Percentiles rank a stretch among this genome's conserved stretches.
Conservation (phyloP, 768 basidiomycete genomes). For the Termitomyces sp. region DNA sequence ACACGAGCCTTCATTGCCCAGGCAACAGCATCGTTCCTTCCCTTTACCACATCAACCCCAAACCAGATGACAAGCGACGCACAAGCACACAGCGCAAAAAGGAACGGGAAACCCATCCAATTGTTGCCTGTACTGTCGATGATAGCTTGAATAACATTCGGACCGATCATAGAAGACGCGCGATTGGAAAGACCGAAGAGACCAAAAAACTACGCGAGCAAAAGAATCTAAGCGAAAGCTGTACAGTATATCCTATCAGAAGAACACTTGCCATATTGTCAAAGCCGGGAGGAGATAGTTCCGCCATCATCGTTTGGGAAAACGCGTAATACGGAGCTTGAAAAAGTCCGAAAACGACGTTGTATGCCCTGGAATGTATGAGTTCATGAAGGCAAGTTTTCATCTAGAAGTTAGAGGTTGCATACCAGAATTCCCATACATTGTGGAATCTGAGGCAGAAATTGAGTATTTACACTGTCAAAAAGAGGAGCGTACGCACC, state of each 20-base stretch:
- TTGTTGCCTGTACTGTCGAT: conserved; percentile 70
- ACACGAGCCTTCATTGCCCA: conserved; percentile 42
- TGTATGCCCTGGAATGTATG: conserved; percentile 57
- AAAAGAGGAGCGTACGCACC: conserved; percentile 38
- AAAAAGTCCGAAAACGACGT: conserved; percentile 76
- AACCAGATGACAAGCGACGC: conserved; percentile 82
- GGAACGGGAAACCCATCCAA: conserved; percentile 84
- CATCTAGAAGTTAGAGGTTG: not conserved
- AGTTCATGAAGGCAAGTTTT: not conserved
- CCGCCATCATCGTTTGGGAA: conserved; percentile 86
- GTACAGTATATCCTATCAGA: not conserved
- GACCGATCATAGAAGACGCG: conserved; percentile 84
- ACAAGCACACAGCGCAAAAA: conserved; percentile 65
- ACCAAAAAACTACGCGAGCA: conserved; percentile 66
- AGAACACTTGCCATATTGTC: conserved; percentile 57
- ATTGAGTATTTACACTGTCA: not conserved
- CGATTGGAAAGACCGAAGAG: conserved; percentile 83
- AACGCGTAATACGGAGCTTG: conserved; percentile 88
- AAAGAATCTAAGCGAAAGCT: not conserved
- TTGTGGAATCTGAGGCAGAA: conserved; percentile 59
- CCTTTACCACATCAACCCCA: conserved; percentile 60
- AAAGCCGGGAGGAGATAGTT: conserved; percentile 83
- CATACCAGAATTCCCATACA: conserved; percentile 83
- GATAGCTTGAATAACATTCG: conserved; percentile 82
- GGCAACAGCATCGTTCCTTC: conserved; percentile 54